phyloP scores from a whole-genome alignment of 768 basidiomycete species.

The Chalciporus piperatus region DNA sequence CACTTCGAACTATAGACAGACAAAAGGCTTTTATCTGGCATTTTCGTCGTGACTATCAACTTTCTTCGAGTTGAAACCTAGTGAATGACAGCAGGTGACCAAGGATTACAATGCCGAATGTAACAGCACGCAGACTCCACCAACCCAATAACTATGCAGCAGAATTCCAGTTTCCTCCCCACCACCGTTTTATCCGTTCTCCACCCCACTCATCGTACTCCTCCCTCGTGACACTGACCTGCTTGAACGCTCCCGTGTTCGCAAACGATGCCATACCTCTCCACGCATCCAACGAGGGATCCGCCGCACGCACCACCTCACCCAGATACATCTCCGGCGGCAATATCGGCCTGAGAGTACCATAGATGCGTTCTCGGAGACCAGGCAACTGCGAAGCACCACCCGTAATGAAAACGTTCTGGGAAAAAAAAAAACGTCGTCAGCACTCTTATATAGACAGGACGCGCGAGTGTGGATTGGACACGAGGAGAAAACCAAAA shows the following conservation, averaged over 20 bases:
- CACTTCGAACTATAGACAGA: no score
- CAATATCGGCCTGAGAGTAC: slow-evolving; percentile 77
- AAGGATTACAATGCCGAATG: no score
- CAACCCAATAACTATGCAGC: slow-evolving; percentile 4
- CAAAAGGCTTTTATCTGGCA: no score
- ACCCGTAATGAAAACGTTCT: slow-evolving; percentile 93
- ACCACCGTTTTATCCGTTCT: slow-evolving; percentile 86
- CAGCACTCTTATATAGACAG: background rate
- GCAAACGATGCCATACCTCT: slow-evolving; percentile 85
- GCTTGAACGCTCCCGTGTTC: slow-evolving; percentile 49
- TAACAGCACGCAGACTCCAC: no score
- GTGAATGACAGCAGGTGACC: no score
- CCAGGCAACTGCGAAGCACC: slow-evolving; percentile 73
- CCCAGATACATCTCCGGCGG: slow-evolving; percentile 75
- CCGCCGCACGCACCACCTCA: slow-evolving; percentile 55
- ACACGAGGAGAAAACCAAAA: no score
- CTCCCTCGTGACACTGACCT: slow-evolving; percentile 61
- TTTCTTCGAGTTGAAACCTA: no score
- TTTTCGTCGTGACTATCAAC: no score
- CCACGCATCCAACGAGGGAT: slow-evolving; percentile 83
- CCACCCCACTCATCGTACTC: slow-evolving; percentile 92
- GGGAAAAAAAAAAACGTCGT: background rate
- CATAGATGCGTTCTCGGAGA: slow-evolving; percentile 62
- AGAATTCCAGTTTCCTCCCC: slow-evolving; percentile 86
- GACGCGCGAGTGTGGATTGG: background rate